These are phyloP conservation scores for Passiflora organensis DNA, from an alignment of 345 rosid species.

Conservation along the genomic window DNA sequence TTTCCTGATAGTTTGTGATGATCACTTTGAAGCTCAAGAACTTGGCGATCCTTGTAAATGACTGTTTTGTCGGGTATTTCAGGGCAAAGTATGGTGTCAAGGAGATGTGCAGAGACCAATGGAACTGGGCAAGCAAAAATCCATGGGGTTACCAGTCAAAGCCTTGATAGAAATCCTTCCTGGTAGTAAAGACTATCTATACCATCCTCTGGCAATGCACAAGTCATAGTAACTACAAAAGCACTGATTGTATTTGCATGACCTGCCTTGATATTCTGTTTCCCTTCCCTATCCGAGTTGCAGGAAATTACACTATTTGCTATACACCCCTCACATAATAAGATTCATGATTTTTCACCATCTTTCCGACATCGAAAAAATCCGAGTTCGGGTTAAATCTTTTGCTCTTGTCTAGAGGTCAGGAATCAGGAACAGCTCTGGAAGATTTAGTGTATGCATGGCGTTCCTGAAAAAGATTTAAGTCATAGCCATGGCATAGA, in stretches of 20 bases:
- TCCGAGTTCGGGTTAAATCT: not conserved
- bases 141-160: conserved; percentile 81
- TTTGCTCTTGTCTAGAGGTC: too few species aligned
- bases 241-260: not conserved
- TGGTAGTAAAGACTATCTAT: not conserved
- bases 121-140: conserved; percentile 88
- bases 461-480: too few species aligned
- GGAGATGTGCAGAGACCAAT: conserved; percentile 94
- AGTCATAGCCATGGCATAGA: too few species aligned
- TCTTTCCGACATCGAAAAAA: not conserved
- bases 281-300: not conserved
- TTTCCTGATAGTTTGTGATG: conserved; percentile 6
- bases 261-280: not conserved
- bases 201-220: not conserved
- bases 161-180: conserved; percentile 23
- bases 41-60: not conserved
- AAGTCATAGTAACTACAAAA: not conserved
- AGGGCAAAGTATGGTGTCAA: conserved; percentile 88
- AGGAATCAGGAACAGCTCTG: too few species aligned
- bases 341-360: not conserved
- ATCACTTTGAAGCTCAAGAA: too few species aligned
- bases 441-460: too few species aligned
- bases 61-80: conserved; percentile 8
- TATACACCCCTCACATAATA: not conserved
- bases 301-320: not conserved